These are phyloP conservation scores for Ophiostoma tasmaniense DNA, from an alignment of 2,329 filamentous ascomycete species.

Conservation along the genomic window DNA sequence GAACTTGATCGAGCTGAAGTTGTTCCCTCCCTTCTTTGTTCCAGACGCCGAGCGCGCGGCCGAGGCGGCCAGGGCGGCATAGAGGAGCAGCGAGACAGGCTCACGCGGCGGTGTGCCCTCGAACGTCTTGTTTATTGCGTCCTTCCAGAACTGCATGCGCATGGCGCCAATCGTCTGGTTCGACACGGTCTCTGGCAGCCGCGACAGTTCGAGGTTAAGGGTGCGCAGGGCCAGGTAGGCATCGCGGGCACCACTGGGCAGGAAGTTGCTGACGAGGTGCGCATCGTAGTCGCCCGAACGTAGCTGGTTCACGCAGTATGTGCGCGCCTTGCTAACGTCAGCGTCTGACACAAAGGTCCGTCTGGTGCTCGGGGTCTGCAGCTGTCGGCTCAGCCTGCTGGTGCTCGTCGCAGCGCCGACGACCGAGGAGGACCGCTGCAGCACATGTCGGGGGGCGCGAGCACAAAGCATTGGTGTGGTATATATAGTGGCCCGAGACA, in stretches of 20 bases:
- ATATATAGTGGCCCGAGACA: background rate
- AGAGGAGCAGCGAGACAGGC: conserved; percentile 77
- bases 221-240: conserved; percentile 85
- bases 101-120: conserved; percentile 70
- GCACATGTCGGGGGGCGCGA: background rate
- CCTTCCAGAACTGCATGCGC: conserved; percentile 92
- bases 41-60: conserved; percentile 28
- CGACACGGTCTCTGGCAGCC: conserved; percentile 82
- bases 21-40: background rate
- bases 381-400: background rate
- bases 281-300: conserved; percentile 73
- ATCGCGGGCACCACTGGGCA: conserved; percentile 64
- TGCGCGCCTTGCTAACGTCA: conserved; percentile 44
- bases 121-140: conserved; percentile 71
- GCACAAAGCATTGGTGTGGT: background rate
- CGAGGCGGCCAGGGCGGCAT: conserved; percentile 60
- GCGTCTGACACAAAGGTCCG: conserved; percentile 42
- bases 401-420: background rate
- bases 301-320: conserved; percentile 47
- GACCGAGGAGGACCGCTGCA: conserved; percentile 1
- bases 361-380: conserved; percentile 15
- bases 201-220: conserved; percentile 85
- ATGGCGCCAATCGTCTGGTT: conserved; percentile 79
- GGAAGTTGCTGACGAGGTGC: conserved; percentile 75
- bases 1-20: conserved; percentile 49